Evolutionary conservation across 2,329 filamentous ascomycete species (phyloP).

Genomic region (Trichoderma asperellum): DNA sequence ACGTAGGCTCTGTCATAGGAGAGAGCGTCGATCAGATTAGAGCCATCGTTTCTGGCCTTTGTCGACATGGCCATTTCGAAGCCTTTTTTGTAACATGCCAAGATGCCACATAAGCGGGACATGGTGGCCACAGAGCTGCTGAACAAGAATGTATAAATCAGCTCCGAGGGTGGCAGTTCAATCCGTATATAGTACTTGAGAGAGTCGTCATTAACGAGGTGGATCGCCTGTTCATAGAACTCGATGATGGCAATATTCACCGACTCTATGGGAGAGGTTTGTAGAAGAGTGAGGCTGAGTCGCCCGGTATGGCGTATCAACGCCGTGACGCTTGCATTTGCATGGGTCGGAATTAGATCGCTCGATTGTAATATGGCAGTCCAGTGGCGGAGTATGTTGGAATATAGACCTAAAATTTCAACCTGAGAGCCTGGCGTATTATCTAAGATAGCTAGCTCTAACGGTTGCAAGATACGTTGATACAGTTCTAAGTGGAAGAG

Average conservation of each 20-base stretch:
- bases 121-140: slow-evolving; percentile 63
- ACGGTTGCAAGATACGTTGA: slow-evolving; percentile 50
- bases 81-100: slow-evolving; percentile 73
- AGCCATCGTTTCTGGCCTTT: slow-evolving; percentile 39
- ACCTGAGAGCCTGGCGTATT: slow-evolving; percentile 57
- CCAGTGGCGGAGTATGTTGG: slow-evolving; percentile 66
- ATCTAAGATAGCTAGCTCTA: slow-evolving; percentile 58
- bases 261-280: slow-evolving; percentile 50
- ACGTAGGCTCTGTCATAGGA: slow-evolving; percentile 64
- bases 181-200: slow-evolving; percentile 64
- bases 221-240: slow-evolving; percentile 68
- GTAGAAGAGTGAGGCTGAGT: slow-evolving; percentile 63
- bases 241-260: slow-evolving; percentile 64
- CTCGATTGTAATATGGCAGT: slow-evolving; percentile 49
- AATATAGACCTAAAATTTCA: slow-evolving; percentile 69
- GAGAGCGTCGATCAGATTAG: slow-evolving; percentile 40
- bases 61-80: slow-evolving; percentile 67
- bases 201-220: slow-evolving; percentile 56
- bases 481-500: slow-evolving; percentile 51
- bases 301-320: slow-evolving; percentile 56
- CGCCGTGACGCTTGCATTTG: slow-evolving; percentile 45
- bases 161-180: slow-evolving; percentile 66
- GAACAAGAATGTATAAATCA: slow-evolving; percentile 75
- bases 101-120: slow-evolving; percentile 69
- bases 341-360: slow-evolving; percentile 42